These are phyloP conservation scores for Cardamine occulta DNA, from an alignment of 345 rosid genomes.

Conservation along the genomic window DNA sequence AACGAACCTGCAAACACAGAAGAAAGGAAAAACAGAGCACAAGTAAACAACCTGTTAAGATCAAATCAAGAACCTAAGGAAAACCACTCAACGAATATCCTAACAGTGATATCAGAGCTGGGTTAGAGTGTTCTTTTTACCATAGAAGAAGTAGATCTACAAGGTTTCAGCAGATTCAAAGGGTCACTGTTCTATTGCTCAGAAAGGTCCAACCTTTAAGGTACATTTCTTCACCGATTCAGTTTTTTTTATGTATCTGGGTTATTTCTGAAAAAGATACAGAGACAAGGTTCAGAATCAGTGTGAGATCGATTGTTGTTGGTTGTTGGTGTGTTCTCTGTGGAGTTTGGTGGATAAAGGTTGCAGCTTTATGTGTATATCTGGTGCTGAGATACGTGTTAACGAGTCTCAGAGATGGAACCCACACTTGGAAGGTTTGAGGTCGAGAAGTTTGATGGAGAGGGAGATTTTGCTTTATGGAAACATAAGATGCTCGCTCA, in stretches of 20 bases:
- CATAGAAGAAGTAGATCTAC: not conserved
- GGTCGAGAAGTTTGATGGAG: too few species aligned
- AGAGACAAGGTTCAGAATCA: not conserved
- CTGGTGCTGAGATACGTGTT: too few species aligned
- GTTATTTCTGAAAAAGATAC: not conserved
- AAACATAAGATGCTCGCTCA: not conserved
- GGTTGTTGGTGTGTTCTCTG: not conserved
- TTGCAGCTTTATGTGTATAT: too few species aligned
- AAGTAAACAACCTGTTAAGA: too few species aligned
- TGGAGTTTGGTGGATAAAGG: not conserved
- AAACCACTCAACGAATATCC: fast-evolving
- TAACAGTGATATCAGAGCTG: not conserved
- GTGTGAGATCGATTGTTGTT: not conserved
- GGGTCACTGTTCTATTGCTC: not conserved
- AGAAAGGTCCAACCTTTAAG: slow-evolving; percentile 1
- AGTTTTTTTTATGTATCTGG: not conserved
- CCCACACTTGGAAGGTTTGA: too few species aligned
- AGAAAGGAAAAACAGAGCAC: too few species aligned
- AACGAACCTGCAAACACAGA: too few species aligned
- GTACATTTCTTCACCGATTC: not conserved
- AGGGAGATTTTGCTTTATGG: not conserved
- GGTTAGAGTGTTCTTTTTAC: not conserved
- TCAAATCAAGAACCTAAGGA: too few species aligned
- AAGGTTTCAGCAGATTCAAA: not conserved
- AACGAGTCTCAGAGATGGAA: too few species aligned